A percentile compares a stretch with the other conserved stretches of the same genome.
Conservation (phyloP, 495 filamentous ascomycete genomes). For the Podospora appendiculata region DNA sequence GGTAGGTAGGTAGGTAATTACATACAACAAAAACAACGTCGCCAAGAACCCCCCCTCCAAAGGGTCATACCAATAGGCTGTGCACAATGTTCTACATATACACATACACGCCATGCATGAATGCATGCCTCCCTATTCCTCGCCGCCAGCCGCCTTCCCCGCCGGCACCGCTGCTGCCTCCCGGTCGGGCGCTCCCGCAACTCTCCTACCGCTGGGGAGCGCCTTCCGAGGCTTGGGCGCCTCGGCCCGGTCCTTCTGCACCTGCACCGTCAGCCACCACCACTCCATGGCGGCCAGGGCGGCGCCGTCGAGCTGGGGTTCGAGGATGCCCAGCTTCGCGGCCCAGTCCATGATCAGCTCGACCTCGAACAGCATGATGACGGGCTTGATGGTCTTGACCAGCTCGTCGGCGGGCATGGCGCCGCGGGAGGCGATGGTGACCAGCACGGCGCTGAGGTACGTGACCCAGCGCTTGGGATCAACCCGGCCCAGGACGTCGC, state of each 20-base stretch:
- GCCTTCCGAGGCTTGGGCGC: neutral
- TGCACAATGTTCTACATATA: too few relatives aligned
- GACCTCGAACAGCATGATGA: constrained; percentile 61
- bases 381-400: constrained; percentile 47
- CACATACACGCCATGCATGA: too few relatives aligned
- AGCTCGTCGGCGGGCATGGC: constrained; percentile 47
- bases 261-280: constrained; percentile 56
- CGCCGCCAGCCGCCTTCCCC: too few relatives aligned
- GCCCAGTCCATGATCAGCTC: constrained; percentile 60
- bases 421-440: constrained; percentile 52
- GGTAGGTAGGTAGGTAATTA: too few relatives aligned
- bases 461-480: constrained; percentile 57
- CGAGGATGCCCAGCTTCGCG: constrained; percentile 36
- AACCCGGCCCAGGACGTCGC: constrained; percentile 62
- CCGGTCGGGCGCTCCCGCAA: neutral
- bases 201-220: neutral
- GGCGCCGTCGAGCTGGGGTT: constrained; percentile 22
- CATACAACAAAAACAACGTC: too few relatives aligned
- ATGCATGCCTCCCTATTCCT: too few relatives aligned
- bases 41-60: too few relatives aligned
- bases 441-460: constrained; percentile 49
- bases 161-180: too few relatives aligned
- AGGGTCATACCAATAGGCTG: too few relatives aligned
- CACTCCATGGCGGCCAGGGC: constrained; percentile 52
- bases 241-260: constrained; percentile 10